Evolutionary conservation across 441 rosid species (phyloP), one percentile per base, ranked within the genome.

Genomic region (Jatropha multifida): DNA sequence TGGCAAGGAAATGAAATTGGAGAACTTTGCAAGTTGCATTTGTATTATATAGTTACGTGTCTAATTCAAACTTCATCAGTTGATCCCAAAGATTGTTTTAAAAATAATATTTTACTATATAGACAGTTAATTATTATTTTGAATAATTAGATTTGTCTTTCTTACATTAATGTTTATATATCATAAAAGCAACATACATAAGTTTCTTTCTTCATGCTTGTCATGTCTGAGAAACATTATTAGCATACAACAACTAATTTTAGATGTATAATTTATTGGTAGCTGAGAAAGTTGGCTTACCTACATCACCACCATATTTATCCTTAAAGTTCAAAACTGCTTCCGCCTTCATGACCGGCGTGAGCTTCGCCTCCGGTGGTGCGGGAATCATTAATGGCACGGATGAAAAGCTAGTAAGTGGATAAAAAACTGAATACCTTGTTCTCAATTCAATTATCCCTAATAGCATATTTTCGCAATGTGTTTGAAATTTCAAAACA

Each of bases 341-440:
- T 1, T 73, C 81, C 3, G 49, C 81, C 59, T 79, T 72, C 58
- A 81, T 84, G 42, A 82, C 84, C 20, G 89, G 89, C 3, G 79
- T 84, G 17, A 86, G 86, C 83, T 86, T 86, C 7, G 89, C 89
- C 61, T 86, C 89, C n/a, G 89, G 77, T 2, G 89, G 89, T 17
- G 85, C 89, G 7, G 89, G 87, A 42, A 84, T 86, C 75, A 84
- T 86, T 40, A 76, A 86, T 26, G 77, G 83, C 68, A 62, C 75
- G 4, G 86, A 78, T 42, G 75, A 65, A 68, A 15, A 48, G 7
- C 60, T 68, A 65, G 84, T 78, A 69, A 11, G 69, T 44, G 9
- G 0, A 17, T 0, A 23, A 23, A 23, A 23, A 23, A 23, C 23
- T 23, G 0, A 23, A 23, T 23, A 23, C 23, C 23, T 23, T 46